These are phyloP conservation scores for Novymonas esmeraldas DNA, from an alignment of 208 protist species.

Conservation along the genomic window DNA sequence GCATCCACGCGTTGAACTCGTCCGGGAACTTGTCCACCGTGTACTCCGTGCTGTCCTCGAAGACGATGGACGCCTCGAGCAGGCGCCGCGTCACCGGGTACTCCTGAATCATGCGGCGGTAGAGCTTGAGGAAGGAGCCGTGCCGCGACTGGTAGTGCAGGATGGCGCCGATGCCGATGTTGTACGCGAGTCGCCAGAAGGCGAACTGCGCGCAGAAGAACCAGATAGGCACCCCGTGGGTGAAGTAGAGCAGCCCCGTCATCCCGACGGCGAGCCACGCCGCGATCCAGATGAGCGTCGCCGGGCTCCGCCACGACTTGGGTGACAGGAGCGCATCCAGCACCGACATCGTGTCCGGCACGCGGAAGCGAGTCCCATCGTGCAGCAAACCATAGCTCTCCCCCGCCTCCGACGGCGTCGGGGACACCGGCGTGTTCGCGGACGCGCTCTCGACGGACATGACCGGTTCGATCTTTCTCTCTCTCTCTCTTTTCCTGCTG, in stretches of 20 bases:
- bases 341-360: conserved; percentile 78
- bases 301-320: conserved; percentile 55
- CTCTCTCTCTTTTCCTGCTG: background rate
- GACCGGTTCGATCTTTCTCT: background rate
- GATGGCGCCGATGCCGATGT: conserved; percentile 90
- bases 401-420: conserved; percentile 7
- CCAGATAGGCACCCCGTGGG: conserved; percentile 45
- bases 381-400: conserved; percentile 45
- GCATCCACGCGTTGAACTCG: conserved; percentile 95
- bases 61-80: conserved; percentile 62
- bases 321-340: conserved; percentile 42
- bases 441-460: conserved; percentile 5
- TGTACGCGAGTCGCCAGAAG: conserved; percentile 95
- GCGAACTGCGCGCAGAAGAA: conserved; percentile 88
- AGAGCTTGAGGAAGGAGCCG: conserved; percentile 48
- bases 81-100: conserved; percentile 27
- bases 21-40: conserved; percentile 61
- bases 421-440: background rate
- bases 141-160: conserved; percentile 85
- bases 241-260: conserved; percentile 51
- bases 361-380: conserved; percentile 55
- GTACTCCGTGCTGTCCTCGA: conserved; percentile 53
- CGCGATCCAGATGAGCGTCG: conserved; percentile 61
- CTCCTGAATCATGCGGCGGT: conserved; percentile 25
- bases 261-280: conserved; percentile 31